These are phyloP conservation scores for Daedaleopsis sinensis DNA, from an alignment of 768 basidiomycete genomes.

Conservation along the genomic window DNA sequence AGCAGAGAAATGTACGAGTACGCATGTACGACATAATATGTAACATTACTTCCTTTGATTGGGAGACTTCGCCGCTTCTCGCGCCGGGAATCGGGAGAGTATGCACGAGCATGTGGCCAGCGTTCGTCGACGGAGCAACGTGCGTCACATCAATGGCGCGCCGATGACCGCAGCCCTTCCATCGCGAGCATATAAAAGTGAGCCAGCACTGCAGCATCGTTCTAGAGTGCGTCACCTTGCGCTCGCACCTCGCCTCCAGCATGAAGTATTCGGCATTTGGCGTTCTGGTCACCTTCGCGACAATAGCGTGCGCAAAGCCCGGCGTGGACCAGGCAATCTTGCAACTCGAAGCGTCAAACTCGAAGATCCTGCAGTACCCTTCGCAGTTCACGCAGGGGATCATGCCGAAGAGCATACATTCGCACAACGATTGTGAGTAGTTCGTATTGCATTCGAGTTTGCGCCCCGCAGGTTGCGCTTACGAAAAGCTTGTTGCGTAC, in stretches of 20 bases:
- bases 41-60: background rate
- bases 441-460: background rate
- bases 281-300: background rate
- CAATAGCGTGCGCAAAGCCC: slow-evolving; percentile 20
- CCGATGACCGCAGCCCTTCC: slow-evolving; percentile 2
- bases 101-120: background rate
- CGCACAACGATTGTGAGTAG: slow-evolving; percentile 55
- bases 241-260: background rate
- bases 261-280: slow-evolving; percentile 2
- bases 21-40: background rate
- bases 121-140: slow-evolving; percentile 7
- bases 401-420: slow-evolving; percentile 52
- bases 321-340: slow-evolving; percentile 23
- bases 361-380: slow-evolving; percentile 45
- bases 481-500: background rate
- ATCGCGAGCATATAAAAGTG: background rate
- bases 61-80: background rate
- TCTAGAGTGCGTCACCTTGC: no score
- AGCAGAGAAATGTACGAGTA: background rate
- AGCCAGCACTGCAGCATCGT: no score
- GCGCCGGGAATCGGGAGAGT: slow-evolving; percentile 1
- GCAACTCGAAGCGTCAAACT: slow-evolving; percentile 34
- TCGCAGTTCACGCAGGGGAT: slow-evolving; percentile 51
- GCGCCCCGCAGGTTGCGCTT: no score
- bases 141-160: slow-evolving; percentile 5